Conservation (phyloP, 345 rosid species). For the Melaleuca alternifolia region DNA sequence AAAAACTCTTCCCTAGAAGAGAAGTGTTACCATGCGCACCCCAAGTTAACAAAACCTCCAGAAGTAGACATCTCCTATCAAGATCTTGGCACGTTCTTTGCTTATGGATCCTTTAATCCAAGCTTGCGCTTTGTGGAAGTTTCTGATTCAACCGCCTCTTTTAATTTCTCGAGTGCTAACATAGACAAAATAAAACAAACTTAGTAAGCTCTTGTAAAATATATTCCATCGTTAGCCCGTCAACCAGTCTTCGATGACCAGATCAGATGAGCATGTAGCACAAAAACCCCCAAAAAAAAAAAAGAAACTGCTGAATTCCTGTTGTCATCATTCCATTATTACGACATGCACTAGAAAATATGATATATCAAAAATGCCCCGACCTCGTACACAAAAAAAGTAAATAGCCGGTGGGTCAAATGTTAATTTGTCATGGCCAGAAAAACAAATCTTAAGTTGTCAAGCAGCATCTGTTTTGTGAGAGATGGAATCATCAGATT, state of each 20-base stretch:
- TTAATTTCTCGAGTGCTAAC: constrained; percentile 67
- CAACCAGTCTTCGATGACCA: background rate
- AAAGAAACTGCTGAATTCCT: background rate
- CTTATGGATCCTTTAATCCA: constrained; percentile 28
- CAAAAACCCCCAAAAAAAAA: background rate
- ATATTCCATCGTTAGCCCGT: background rate
- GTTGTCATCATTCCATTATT: background rate
- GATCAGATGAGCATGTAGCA: background rate
- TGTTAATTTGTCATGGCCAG: background rate
- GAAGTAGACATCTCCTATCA: background rate
- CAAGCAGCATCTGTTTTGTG: background rate
- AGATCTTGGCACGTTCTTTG: constrained; percentile 3
- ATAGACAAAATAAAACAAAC: background rate
- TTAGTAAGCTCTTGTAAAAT: background rate
- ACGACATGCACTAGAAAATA: background rate
- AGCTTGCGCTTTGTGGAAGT: constrained; percentile 38
- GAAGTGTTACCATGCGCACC: too few relatives aligned
- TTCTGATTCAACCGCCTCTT: constrained; percentile 62
- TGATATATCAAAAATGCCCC: background rate
- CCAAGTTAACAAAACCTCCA: background rate
- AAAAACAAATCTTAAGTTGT: background rate
- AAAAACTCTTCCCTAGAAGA: too few relatives aligned
- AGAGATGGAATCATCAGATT: constrained; percentile 15
- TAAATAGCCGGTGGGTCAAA: background rate
- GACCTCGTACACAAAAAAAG: background rate